Percentiles rank a stretch among this genome's conserved stretches.
Conservation (phyloP, 2,329 filamentous ascomycete species). For the Alternaria brassicicola region DNA sequence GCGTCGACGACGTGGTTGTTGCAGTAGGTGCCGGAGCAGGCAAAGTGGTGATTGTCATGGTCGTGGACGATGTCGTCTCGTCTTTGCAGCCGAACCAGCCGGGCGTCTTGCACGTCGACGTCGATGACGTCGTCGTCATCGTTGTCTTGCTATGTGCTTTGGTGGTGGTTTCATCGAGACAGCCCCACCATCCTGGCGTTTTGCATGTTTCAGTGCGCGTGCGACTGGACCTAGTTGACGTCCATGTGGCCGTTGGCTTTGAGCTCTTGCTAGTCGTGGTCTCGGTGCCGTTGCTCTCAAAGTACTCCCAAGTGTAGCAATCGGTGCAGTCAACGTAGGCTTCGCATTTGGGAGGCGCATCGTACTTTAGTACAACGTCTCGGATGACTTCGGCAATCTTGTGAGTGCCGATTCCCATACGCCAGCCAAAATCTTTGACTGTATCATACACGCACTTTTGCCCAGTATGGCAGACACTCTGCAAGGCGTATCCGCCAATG, state of each 20-base stretch:
- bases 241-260: constrained; percentile 56
- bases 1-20: constrained; percentile 40
- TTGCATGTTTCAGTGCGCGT: constrained; percentile 85
- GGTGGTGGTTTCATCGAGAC: constrained; percentile 68
- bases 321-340: constrained; percentile 80
- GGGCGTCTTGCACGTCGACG: constrained; percentile 57
- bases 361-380: constrained; percentile 84
- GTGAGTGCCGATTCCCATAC: constrained; percentile 88
- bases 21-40: constrained; percentile 34
- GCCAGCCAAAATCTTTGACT: constrained; percentile 88
- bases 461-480: constrained; percentile 90
- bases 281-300: constrained; percentile 87
- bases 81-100: constrained; percentile 71
- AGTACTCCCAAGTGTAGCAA: constrained; percentile 93
- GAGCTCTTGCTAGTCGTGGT: constrained; percentile 64
- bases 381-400: constrained; percentile 87
- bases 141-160: constrained; percentile 55
- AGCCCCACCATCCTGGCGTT: constrained; percentile 93
- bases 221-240: constrained; percentile 55
- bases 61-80: constrained; percentile 49
- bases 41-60: constrained; percentile 36
- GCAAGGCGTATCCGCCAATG: constrained; percentile 89
- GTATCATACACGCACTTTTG: constrained; percentile 90
- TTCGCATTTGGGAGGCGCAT: constrained; percentile 76
- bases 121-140: constrained; percentile 48